Base-by-base conservation (phyloP, 208 protist genomes). In the Leishmania turanica region DNA sequence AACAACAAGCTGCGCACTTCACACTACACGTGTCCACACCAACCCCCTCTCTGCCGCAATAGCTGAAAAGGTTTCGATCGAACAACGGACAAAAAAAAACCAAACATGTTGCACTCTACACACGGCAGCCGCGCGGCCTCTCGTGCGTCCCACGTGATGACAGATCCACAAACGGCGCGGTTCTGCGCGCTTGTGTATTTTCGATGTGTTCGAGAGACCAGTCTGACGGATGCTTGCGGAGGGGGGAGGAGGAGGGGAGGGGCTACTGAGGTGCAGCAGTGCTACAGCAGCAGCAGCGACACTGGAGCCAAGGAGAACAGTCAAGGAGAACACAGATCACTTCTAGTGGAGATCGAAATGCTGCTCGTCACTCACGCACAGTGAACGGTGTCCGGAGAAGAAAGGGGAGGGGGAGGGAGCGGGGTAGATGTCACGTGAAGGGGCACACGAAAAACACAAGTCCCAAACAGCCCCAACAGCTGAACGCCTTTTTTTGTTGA, bases 81-180 rank as follows among this genome's bases (percentile, higher is more conserved):
- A 49, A 13, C 45, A 49, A 49, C 45, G 4, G 42, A 45, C 27
- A 31, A 19, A 34, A 64, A 27, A 66, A 68, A 42, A 40, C 4
- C 40, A 68, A 68, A 40, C 13, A 8, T 40, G 5, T 6, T 54
- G 51, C 15, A 21, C 27, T 62, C 21, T 40, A 68, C 17, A 21
- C 62, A 15, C 31, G 40, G 62, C 31, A 34, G 15, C 4, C 62
- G 13, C 31, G 15, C 5, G 21, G 5, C 45, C 11, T 51, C 45
- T 73, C 68, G 53, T 73, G 40, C 68, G 68, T 73, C 27, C 21
- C 31, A 68, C 15, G 62, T 68, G 62, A 68, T 40, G n/a, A 66
- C 31, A 77, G 65, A 34, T 54, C 6, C 8, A 19, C 8, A 70
- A 40, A 40, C 62, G 27, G 31, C 40, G 62, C 62, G 4, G 11